phyloP scores from a whole-genome alignment of 2,329 filamentous ascomycete species.

The Colletotrichum sansevieriae region DNA sequence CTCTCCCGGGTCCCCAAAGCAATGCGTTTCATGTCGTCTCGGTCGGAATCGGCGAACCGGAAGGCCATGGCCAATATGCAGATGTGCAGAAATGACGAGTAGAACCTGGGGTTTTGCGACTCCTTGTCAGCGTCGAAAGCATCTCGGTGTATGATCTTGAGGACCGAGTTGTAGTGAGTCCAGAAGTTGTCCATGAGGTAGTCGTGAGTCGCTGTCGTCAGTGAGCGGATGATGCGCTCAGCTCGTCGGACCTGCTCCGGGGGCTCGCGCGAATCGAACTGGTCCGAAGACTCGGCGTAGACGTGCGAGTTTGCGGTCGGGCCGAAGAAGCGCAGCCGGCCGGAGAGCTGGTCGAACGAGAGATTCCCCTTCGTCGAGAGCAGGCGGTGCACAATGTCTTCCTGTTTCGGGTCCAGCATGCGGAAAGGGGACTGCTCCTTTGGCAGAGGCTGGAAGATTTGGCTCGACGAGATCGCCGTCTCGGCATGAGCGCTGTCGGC shows the following conservation, averaged over 20 bases:
- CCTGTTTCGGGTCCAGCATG: conserved; percentile 57
- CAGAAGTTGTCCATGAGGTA: conserved; percentile 67
- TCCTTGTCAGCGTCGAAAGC: conserved; percentile 63
- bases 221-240: conserved; percentile 60
- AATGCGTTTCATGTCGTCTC: conserved; percentile 63
- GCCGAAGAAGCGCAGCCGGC: conserved; percentile 65
- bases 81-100: conserved; percentile 66
- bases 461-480: conserved; percentile 22
- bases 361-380: conserved; percentile 64
- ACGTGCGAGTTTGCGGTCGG: conserved; percentile 67
- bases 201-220: conserved; percentile 62
- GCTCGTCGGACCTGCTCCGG: conserved; percentile 60
- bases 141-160: conserved; percentile 62
- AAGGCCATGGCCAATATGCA: conserved; percentile 65
- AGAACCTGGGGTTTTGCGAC: conserved; percentile 61
- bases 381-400: conserved; percentile 62
- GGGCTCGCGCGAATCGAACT: conserved; percentile 54
- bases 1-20: conserved; percentile 62
- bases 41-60: conserved; percentile 61
- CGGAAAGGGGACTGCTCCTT: conserved; percentile 52
- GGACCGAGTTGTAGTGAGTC: conserved; percentile 63
- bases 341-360: conserved; percentile 64
- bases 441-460: conserved; percentile 43
- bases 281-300: conserved; percentile 56
- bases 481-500: conserved; percentile 42